Percentiles rank a stretch among this genome's conserved stretches.
phyloP scores from a whole-genome alignment of 805 yeast species.

The Saturnispora gosingensis region DNA sequence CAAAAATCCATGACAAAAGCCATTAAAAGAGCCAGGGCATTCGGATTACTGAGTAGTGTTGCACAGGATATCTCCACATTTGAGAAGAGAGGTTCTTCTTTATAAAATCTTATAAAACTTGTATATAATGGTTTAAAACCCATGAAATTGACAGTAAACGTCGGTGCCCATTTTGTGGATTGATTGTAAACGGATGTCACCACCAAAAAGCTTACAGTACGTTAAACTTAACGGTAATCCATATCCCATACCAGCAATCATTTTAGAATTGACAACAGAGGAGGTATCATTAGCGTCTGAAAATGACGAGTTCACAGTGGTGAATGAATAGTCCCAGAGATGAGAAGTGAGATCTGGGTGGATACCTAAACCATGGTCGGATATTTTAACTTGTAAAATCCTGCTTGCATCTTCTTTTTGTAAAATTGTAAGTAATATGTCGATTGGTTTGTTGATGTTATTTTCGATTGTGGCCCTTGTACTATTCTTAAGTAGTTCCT shows the following conservation, averaged over 20 bases:
- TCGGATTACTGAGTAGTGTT: conserved; percentile 71
- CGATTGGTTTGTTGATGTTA: conserved; percentile 35
- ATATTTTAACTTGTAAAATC: conserved; percentile 56
- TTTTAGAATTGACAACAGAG: conserved; percentile 41
- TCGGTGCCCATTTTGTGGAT: conserved; percentile 75
- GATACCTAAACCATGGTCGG: conserved; percentile 90
- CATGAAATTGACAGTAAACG: conserved; percentile 35
- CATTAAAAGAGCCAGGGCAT: conserved; percentile 67
- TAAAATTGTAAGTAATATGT: conserved; percentile 35
- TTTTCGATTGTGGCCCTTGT: conserved; percentile 82
- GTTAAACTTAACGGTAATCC: conserved; percentile 82
- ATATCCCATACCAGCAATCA: conserved; percentile 92
- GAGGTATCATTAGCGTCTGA: conserved; percentile 9
- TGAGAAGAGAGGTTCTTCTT: conserved; percentile 24
- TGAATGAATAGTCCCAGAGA: conserved; percentile 78
- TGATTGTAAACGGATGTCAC: conserved; percentile 58
- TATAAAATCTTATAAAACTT: conserved; percentile 12
- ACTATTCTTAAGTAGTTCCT: conserved; percentile 81
- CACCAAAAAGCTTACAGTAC: conserved; percentile 66
- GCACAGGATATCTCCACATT: conserved; percentile 46
- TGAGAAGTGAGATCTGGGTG: conserved; percentile 53
- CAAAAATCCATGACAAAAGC: conserved; percentile 71
- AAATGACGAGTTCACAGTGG: conserved; percentile 43
- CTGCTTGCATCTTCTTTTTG: conserved; percentile 21
- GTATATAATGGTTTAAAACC: conserved; percentile 1